Base-by-base conservation (phyloP, 2,329 filamentous ascomycete species). In the Metarhizium sp. region DNA sequence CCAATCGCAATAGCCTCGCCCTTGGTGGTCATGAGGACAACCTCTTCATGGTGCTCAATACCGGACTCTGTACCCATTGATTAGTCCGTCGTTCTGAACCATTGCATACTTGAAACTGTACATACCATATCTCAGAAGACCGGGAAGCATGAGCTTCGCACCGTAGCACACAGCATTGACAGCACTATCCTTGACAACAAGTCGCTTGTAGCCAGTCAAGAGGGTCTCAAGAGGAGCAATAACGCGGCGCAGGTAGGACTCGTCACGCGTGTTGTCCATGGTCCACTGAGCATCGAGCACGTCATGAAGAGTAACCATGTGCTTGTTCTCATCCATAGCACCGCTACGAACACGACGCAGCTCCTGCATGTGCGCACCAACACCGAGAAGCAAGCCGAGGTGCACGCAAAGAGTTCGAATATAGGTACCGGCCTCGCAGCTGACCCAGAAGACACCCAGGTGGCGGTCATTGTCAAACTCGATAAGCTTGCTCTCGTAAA, bases 401-500 rank as follows among this genome's bases (percentile, higher is more conserved):
- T 97, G 94, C 47, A 97, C 92, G 75, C 94, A 97, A 50, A 99
- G 85, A 42, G 94, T 99, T 79, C 94, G 89, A 71, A 99, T 97
- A 74, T 99, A 99, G 61, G 94, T 99, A 71, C 94, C 94, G 53
- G 71, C 94, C 76, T 99, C 94, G 75, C 94, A 99, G 75, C 90
- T 95, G 65, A 97, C 94, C 92, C 94, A 97, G 82, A 99, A 99
- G 55, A 97, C 92, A 73, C 89, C 94, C 42, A 99, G 82, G 73
- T 97, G 92, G 66, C 94, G 86, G 68, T 97, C 92, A 70, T 99
- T 97, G 78, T 99, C 94, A 70, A 97, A 99, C 78, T 99, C 94
- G 70, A 90, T 84, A 55, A 97, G 80, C 78, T 95, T 95, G 83
- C 87, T 95, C 76, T 97, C 91, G 78, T 97, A 88, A 65, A 99